Percentiles rank a stretch among this genome's conserved stretches.
Evolutionary conservation across 805 yeast genomes (phyloP).

Genomic region (Hanseniaspora lachancei): DNA sequence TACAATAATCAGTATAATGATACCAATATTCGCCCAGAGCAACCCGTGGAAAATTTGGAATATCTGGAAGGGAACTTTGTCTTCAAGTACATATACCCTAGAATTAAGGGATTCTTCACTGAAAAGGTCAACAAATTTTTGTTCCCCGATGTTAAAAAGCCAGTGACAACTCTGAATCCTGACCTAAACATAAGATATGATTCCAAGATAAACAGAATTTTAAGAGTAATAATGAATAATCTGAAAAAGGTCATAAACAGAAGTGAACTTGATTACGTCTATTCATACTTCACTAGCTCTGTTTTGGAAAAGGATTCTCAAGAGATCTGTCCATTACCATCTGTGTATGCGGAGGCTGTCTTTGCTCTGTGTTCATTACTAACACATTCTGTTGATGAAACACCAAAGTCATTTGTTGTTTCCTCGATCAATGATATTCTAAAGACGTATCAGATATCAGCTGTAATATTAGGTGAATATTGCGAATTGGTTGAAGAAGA

Average conservation of each 20-base stretch:
- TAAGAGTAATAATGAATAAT: not conserved
- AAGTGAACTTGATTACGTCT: constrained; percentile 17
- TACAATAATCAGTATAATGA: not conserved
- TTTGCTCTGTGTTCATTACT: constrained; percentile 41
- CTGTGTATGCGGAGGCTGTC: constrained; percentile 52
- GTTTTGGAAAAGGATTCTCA: constrained; percentile 40
- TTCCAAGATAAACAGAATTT: not conserved
- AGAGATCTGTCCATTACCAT: constrained; percentile 47
- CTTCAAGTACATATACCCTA: constrained; percentile 2
- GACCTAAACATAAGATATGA: constrained; percentile 11
- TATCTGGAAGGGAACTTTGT: constrained; percentile 4
- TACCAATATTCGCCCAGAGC: not conserved
- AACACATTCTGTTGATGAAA: constrained; percentile 49
- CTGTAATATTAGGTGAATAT: constrained; percentile 40
- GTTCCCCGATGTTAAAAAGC: constrained; percentile 18
- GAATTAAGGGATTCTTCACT: constrained; percentile 14
- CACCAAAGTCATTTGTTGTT: constrained; percentile 40
- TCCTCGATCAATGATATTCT: constrained; percentile 47
- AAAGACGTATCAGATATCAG: constrained; percentile 46
- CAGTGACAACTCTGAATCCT: constrained; percentile 11
- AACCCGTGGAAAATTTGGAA: not conserved
- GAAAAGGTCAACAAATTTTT: constrained; percentile 17
- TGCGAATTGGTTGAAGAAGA: constrained; percentile 23
- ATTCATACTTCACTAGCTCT: not conserved
- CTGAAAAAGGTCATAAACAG: not conserved